Percentiles rank a stretch among this genome's conserved stretches.
phyloP scores from a whole-genome alignment of 2,329 filamentous ascomycete genomes.

The Calonectria naviculata region DNA sequence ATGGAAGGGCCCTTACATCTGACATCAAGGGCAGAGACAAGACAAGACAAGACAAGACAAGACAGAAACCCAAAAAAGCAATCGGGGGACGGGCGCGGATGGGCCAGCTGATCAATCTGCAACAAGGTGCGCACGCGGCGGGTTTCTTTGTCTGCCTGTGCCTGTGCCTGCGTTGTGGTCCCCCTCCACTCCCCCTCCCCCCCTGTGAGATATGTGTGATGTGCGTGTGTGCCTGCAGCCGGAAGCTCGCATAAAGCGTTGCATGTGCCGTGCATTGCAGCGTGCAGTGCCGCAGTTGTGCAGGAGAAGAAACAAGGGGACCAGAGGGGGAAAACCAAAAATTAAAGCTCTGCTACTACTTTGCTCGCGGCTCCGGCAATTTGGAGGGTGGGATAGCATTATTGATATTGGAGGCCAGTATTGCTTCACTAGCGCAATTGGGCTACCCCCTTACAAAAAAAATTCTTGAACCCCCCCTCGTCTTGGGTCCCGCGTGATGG shows the following conservation, averaged over 20 bases:
- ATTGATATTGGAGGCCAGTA: neutral
- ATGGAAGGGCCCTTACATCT: neutral
- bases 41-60: neutral
- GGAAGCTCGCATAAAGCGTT: neutral
- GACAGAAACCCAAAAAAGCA: neutral
- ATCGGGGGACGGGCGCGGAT: neutral
- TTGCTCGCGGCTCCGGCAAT: neutral
- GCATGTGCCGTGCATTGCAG: constrained; percentile 6
- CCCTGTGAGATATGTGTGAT: neutral
- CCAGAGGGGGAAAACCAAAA: neutral
- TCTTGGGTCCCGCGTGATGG: neutral
- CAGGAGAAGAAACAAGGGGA: neutral
- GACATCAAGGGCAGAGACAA: neutral
- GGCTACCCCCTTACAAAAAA: neutral
- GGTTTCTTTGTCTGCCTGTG: neutral
- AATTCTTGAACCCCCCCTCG: neutral
- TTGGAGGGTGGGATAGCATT: neutral
- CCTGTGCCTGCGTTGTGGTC: neutral
- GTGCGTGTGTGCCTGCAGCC: neutral
- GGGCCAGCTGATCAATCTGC: neutral
- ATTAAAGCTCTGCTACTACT: no score
- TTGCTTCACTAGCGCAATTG: neutral
- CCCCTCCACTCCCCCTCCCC: no score
- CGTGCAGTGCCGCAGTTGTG: neutral
- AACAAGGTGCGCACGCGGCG: neutral